Conservation (phyloP, 2,329 filamentous ascomycete species). For the Cadophora luteo-olivacea region DNA sequence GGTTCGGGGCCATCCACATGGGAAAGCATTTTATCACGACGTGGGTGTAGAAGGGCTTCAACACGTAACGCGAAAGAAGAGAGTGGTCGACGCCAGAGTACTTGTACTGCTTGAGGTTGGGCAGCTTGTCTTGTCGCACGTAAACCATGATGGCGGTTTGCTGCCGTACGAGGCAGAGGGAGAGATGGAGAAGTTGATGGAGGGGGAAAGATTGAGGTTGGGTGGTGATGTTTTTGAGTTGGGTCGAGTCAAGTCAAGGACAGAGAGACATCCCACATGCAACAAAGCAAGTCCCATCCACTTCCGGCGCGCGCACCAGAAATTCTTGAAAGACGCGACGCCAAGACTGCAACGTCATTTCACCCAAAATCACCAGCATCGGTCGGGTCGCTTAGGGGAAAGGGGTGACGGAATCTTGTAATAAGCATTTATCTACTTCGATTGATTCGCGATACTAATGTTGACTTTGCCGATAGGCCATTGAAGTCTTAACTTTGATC, state of each 20-base stretch:
- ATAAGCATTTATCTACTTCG: not conserved
- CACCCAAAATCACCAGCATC: not conserved
- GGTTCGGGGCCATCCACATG: slow-evolving; percentile 88
- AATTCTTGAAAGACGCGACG: slow-evolving; percentile 24
- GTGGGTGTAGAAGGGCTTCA: slow-evolving; percentile 98
- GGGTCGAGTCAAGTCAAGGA: not conserved
- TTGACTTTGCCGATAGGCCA: not conserved
- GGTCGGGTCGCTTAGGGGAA: slow-evolving; percentile 6
- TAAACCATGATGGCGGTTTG: slow-evolving; percentile 75
- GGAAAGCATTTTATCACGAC: slow-evolving; percentile 94
- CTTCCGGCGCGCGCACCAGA: slow-evolving; percentile 8
- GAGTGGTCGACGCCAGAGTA: slow-evolving; percentile 93
- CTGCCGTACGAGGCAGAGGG: not conserved
- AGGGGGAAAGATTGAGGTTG: slow-evolving; percentile 2
- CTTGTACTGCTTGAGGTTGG: slow-evolving; percentile 91
- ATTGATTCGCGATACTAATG: not conserved
- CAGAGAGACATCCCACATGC: slow-evolving; percentile 2
- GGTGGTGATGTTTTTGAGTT: not conserved
- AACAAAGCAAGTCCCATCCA: too few species aligned
- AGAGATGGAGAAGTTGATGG: not conserved
- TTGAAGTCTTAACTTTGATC: too few species aligned
- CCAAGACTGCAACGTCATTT: slow-evolving; percentile 25
- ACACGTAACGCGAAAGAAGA: slow-evolving; percentile 85
- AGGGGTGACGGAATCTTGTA: not conserved
- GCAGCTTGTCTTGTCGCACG: slow-evolving; percentile 89